Base-by-base conservation (phyloP, 768 basidiomycete genomes). In the Suillus bovinus region DNA sequence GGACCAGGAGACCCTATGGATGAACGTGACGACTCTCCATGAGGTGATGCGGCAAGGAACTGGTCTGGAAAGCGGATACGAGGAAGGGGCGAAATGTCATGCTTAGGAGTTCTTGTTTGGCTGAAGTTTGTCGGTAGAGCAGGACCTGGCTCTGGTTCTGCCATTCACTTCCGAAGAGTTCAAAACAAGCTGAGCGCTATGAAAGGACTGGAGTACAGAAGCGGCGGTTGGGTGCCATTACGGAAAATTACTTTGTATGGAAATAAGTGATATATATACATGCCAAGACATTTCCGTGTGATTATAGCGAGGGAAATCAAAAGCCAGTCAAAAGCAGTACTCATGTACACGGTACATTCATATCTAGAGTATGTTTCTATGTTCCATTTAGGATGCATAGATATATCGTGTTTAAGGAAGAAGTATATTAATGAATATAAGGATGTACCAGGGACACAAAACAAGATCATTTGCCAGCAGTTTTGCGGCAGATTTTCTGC, bases 31-130 rank as follows among this genome's bases (percentile, higher is more conserved):
- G 75, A 75, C 59, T 65, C 63, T 17, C 67, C 71, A 62, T 65
- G 66, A 62, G 62, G 60, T n/a, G 62, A 66, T n/a, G 68, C 24
- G 20, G 67, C 50, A 56, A 73, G 69, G 58, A 75, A 75, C 24
- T 66, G 69, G 66, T 72, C 67, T 1, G 78, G 74, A 52, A 81
- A 75, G 16, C 67, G 77, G 59, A 78, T 74, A 54, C 70, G 78
- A 59, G 73, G 65, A 13, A 62, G 66, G 65, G 41, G 67, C 42
- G 54, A 68, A 41, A 22, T 61, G 27, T 63, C 53, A 14, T 29
- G 53, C 49, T 44, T 58, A 8, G 62, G 61, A 36, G 64, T 42
- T 53, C 66, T 62, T 36, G 72, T 62, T 61, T 64, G 68, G 61
- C 61, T 64, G 17, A 70, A 60, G 61, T 24, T 38, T 44, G 61